Evolutionary conservation across 176 grass and related monocot species (phyloP), one percentile per base, ranked within the genome.

Genomic region (Aegilops tauschii): DNA sequence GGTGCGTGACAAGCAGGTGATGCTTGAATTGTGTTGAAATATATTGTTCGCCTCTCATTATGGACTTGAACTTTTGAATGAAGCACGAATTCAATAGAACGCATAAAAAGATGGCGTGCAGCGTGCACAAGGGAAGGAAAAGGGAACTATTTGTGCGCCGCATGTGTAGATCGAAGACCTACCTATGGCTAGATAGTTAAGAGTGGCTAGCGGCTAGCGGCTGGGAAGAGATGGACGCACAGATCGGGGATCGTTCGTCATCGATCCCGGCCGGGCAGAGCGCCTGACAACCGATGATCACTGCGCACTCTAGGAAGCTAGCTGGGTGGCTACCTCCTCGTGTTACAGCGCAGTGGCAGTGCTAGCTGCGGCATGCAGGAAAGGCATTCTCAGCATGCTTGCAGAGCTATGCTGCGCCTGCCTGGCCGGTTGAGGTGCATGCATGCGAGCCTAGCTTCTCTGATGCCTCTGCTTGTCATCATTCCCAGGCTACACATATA

Each of bases 361-460:
- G 72, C 42, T 75, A 49, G 64, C 35, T 42, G 76, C 30, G 31
- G 76, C 32, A 25, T 39, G 54, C 23, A 49, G n/a, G 69, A 72
- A 47, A 45, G 73, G 44, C 61, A 30, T 80, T 47, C 79, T 20
- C 78, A 6, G 79, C 80, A 69, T 69, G 42, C 42, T 69, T 68
- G 80, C 80, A 78, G 52, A 20, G 73, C 73, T 54, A 54, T 28
- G 73, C 28, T 54, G 50, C 42, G 42, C 42, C 42, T 44, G 42
- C 10, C 63, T 28, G 9, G 27, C 79, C 10, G 11, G 63, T n/a
- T 50, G 2, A 1, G 64, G 80, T 8, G 69, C 56, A 83, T 61
- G 81, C 81, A 83, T 61, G 69, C 69, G 6, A 21, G 5, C 29
- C 39, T 81, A 40, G 42, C 42, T 82, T 49, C 62, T 49, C 25